These are phyloP conservation scores for Cladobotryum protrusum DNA, from an alignment of 2,329 filamentous ascomycete species.

Conservation along the genomic window DNA sequence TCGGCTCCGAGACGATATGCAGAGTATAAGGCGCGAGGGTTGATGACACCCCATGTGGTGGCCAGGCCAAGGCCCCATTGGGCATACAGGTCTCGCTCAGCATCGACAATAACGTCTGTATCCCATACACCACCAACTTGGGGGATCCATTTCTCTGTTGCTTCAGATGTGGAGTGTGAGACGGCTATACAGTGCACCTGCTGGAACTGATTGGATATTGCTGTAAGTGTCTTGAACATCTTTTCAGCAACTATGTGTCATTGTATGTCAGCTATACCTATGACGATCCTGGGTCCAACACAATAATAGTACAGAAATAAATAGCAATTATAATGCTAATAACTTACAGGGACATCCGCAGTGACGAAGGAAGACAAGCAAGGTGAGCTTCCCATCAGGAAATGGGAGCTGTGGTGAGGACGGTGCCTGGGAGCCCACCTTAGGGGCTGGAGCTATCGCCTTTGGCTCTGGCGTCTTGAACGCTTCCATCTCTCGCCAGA, in stretches of 20 bases:
- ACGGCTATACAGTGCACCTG: slow-evolving; percentile 50
- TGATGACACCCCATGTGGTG: slow-evolving; percentile 45
- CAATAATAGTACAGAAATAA: too few relatives aligned
- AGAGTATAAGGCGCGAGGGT: slow-evolving; percentile 36
- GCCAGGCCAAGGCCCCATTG: slow-evolving; percentile 52
- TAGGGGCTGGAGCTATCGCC: slow-evolving; percentile 41
- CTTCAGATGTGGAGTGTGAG: slow-evolving; percentile 51
- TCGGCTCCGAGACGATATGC: slow-evolving; percentile 48
- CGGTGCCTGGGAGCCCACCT: slow-evolving; percentile 51
- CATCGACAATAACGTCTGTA: slow-evolving; percentile 50
- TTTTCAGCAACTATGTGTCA: slow-evolving; percentile 45
- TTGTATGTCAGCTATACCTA: background rate
- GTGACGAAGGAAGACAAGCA: slow-evolving; percentile 64
- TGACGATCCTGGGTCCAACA: too few relatives aligned
- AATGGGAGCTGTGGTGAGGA: slow-evolving; percentile 45
- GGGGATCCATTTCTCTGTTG: slow-evolving; percentile 52
- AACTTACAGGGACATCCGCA: slow-evolving; percentile 67
- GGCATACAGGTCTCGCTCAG: slow-evolving; percentile 51
- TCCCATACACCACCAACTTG: slow-evolving; percentile 52
- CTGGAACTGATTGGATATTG: slow-evolving; percentile 46
- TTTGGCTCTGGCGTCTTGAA: slow-evolving; percentile 36
- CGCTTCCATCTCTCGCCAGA: slow-evolving; percentile 35
- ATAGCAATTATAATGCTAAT: too few relatives aligned
- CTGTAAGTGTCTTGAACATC: slow-evolving; percentile 50
- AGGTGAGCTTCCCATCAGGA: slow-evolving; percentile 48